phyloP scores from a whole-genome alignment of 768 basidiomycete species.

The Psilocybe sp. region DNA sequence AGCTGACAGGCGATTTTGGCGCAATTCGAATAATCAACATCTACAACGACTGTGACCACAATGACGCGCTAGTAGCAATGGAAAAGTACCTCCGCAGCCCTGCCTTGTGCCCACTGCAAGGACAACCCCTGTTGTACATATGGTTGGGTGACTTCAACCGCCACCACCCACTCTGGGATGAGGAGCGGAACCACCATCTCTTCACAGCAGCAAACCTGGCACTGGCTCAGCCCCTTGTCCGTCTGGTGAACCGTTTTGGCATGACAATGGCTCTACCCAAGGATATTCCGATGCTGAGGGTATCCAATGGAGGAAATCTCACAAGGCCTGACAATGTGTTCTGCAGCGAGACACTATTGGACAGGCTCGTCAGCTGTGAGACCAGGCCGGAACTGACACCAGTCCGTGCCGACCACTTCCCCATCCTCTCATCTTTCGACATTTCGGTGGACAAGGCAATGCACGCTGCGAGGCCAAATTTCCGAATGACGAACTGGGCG shows the following conservation, averaged over 20 bases:
- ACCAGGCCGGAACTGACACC: too few species aligned
- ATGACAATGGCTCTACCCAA: background rate
- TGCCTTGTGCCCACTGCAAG: too few species aligned
- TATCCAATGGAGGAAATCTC: background rate
- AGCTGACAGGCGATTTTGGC: slow-evolving; percentile 11
- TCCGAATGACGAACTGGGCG: background rate
- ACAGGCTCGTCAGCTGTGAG: too few species aligned
- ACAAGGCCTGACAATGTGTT: background rate
- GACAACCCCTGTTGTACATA: too few species aligned
- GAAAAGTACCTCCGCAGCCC: background rate
- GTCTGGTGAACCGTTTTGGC: background rate
- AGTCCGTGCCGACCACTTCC: background rate
- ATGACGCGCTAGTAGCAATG: slow-evolving; percentile 14
- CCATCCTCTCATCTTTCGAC: too few species aligned
- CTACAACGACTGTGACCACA: slow-evolving; percentile 30
- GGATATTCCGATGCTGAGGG: background rate
- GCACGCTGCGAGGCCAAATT: too few species aligned
- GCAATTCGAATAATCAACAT: slow-evolving; percentile 30
- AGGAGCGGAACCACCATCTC: background rate
- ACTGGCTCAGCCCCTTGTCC: background rate
- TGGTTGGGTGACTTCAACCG: slow-evolving; percentile 4
- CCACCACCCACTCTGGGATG: slow-evolving; percentile 3
- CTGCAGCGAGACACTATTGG: background rate
- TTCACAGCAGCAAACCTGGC: background rate
- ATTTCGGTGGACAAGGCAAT: too few species aligned